Evolutionary conservation across 495 filamentous ascomycete species (phyloP).

Genomic region (Xylaria telfairii): DNA sequence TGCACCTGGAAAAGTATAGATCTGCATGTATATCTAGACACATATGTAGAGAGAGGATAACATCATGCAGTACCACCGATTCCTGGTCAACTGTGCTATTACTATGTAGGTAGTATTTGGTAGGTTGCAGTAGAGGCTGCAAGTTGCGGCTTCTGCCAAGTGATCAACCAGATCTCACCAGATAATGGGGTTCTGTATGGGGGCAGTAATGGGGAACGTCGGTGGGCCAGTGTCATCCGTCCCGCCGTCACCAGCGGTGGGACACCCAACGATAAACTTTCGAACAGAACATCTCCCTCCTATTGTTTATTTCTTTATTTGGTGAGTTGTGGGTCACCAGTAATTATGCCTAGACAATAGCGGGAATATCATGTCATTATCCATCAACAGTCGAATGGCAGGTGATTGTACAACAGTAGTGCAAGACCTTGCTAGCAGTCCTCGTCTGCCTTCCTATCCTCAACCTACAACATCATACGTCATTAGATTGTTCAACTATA

Average conservation of each 20-base stretch:
- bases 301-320: background rate
- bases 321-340: background rate
- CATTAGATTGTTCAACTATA: background rate
- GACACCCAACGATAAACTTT: no score
- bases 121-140: background rate
- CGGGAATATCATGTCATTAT: background rate
- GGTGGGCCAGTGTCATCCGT: background rate
- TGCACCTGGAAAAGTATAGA: background rate
- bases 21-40: background rate
- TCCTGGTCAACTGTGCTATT: background rate
- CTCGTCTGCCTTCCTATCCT: background rate
- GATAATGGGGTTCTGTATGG: no score
- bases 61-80: slow-evolving; percentile 2
- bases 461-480: background rate
- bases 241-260: background rate
- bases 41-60: background rate
- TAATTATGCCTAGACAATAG: background rate
- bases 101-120: background rate
- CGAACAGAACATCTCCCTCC: background rate
- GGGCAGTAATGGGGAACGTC: no score
- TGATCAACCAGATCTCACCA: background rate
- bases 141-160: background rate
- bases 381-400: background rate
- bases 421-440: no score
- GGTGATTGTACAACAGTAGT: background rate